Conservation (phyloP, 2,329 filamentous ascomycete genomes). For the Penicillium sp. region DNA sequence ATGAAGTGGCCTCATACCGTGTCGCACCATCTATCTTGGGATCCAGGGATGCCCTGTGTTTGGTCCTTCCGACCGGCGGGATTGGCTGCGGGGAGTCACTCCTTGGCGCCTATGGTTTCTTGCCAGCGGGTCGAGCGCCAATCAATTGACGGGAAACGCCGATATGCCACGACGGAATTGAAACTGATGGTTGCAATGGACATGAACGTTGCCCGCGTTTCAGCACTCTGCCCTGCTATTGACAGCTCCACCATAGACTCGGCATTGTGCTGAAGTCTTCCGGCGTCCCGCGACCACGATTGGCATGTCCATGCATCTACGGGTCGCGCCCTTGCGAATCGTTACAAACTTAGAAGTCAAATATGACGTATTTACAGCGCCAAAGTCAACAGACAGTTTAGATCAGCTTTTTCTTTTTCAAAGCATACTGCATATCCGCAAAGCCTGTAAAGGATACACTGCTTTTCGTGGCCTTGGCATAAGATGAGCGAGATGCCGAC, state of each 20-base stretch:
- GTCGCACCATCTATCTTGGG: slow-evolving; percentile 20
- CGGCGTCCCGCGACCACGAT: slow-evolving; percentile 1
- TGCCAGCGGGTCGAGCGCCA: slow-evolving; percentile 11
- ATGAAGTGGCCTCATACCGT: slow-evolving; percentile 1
- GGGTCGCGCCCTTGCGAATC: slow-evolving; percentile 12
- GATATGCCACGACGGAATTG: slow-evolving; percentile 1
- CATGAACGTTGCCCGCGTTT: slow-evolving; percentile 10
- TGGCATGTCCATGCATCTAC: slow-evolving; percentile 8
- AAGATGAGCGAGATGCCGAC: not conserved
- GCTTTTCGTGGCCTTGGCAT: not conserved
- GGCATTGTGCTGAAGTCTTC: not conserved
- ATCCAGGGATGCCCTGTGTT: slow-evolving; percentile 5
- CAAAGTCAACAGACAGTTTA: not conserved
- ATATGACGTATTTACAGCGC: slow-evolving; percentile 12
- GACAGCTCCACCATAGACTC: slow-evolving; percentile 11
- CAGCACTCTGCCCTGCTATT: slow-evolving; percentile 5
- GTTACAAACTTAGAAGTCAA: slow-evolving; percentile 1
- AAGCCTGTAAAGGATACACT: not conserved
- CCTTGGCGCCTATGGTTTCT: slow-evolving; percentile 14
- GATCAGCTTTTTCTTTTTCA: not conserved
- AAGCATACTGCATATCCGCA: not conserved
- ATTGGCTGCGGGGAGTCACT: slow-evolving; percentile 15
- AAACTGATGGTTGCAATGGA: slow-evolving; percentile 10
- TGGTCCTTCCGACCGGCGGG: slow-evolving; percentile 4
- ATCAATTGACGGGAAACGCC: slow-evolving; percentile 11